Evolutionary conservation across 306 rosid genomes (phyloP).

Genomic region (barrel medic (Medicago truncatula)): DNA sequence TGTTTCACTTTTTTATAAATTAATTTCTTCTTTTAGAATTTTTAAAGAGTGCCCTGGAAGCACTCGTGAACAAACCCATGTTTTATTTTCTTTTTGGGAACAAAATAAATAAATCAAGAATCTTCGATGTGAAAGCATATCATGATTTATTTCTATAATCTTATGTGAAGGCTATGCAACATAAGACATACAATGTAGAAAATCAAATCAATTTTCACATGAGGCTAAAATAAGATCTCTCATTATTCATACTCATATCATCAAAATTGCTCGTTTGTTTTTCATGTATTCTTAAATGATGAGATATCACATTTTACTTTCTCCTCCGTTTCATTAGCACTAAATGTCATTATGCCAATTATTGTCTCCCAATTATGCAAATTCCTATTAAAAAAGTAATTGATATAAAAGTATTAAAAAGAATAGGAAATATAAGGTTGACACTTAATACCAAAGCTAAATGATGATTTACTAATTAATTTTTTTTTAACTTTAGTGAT

Average conservation of each 20-base stretch:
- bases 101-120: too few species aligned
- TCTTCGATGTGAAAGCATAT: background rate
- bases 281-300: background rate
- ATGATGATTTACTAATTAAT: conserved; percentile 6
- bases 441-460: conserved; percentile 8
- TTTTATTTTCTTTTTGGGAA: too few species aligned
- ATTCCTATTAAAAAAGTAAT: background rate
- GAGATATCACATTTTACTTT: background rate
- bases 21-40: too few species aligned
- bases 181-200: background rate
- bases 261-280: too few species aligned
- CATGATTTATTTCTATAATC: background rate
- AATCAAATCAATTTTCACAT: background rate
- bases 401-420: background rate
- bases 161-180: background rate
- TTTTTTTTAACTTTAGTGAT: conserved; percentile 22
- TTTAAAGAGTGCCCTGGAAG: too few species aligned
- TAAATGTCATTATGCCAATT: conserved; percentile 17
- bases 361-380: background rate
- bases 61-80: too few species aligned
- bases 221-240: background rate
- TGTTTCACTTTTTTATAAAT: too few species aligned
- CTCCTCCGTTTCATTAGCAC: conserved; percentile 1
- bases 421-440: background rate
- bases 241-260: too few species aligned